Base-by-base conservation (phyloP, 192 early-diverging fungal genomes). In the Podila horticola region DNA sequence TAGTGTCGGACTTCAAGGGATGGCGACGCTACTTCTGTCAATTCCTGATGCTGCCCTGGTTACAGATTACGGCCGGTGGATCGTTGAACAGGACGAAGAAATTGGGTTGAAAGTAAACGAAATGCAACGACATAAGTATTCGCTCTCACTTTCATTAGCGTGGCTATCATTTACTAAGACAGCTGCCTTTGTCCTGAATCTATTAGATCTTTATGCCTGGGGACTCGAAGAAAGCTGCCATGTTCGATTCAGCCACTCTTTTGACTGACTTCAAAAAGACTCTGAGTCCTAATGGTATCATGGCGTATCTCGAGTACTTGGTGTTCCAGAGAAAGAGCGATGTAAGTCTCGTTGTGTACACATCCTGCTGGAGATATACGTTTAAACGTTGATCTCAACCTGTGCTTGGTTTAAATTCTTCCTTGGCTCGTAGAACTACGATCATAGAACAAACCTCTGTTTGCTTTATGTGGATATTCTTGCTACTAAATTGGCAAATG, bases 51-150 rank as follows among this genome's bases (percentile, higher is more conserved):
- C 50, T 24, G 57, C 74, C 0, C 49, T 89, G 8, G 66, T 90
- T 19, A 73, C 74, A 58, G 73, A 87, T 11, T 90, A 88, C 66
- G 83, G 83, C 17, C 87, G 83, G 77, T 90, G 89, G 89, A 45
- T 89, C n/a, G 77, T 84, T 0, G 64, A 83, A 28, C 75, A 84
- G 62, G 75, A 85, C 52, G 71, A 86, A 26, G 11, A 61, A 11
- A 74, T 85, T 29, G 89, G 86, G 20, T 67, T 87, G 5, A 83
- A 86, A 72, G 88, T 89, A 64, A 36, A 66, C 20, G 59, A 63
- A 24, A 55, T 52, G 19, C 61, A 69, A 5, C 67, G 57, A 13
- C 41, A 4, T 45, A 3, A 17, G 11, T 17, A 17, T 3, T 45
- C 41, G 3, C 12, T 45, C 41, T 45, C 41, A 45, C 41, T 45